Percentiles rank a stretch among this genome's conserved stretches.
phyloP scores from a whole-genome alignment of 2,329 filamentous ascomycete genomes.

The Pseudocercospora ulei region DNA sequence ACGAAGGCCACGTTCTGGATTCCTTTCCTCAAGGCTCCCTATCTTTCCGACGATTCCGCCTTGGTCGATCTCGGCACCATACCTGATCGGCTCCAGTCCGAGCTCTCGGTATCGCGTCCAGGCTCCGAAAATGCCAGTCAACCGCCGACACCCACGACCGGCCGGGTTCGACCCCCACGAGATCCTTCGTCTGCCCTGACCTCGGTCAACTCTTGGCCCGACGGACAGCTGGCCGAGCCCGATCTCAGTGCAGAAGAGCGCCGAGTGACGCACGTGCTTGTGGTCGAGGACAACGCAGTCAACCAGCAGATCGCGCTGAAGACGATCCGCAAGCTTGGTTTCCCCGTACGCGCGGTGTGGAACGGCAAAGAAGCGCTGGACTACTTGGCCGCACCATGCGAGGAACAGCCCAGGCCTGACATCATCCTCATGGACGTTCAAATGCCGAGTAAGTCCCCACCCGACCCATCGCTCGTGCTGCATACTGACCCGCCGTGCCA shows the following conservation, averaged over 20 bases:
- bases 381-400: slow-evolving; percentile 46
- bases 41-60: slow-evolving; percentile 40
- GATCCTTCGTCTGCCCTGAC: slow-evolving; percentile 18
- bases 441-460: slow-evolving; percentile 36
- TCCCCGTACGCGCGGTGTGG: slow-evolving; percentile 61
- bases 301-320: slow-evolving; percentile 65
- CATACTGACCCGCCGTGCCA: neutral
- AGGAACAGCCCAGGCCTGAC: slow-evolving; percentile 51
- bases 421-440: slow-evolving; percentile 52
- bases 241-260: slow-evolving; percentile 51
- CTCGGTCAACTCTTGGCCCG: slow-evolving; percentile 26
- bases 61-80: slow-evolving; percentile 55
- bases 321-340: slow-evolving; percentile 63
- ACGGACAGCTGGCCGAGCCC: slow-evolving; percentile 40
- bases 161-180: slow-evolving; percentile 18
- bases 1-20: slow-evolving; percentile 70
- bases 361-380: slow-evolving; percentile 71
- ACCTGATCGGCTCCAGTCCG: slow-evolving; percentile 54
- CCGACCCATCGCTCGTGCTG: neutral
- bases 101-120: slow-evolving; percentile 52
- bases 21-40: slow-evolving; percentile 62
- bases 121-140: slow-evolving; percentile 51
- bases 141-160: slow-evolving; percentile 34
- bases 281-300: slow-evolving; percentile 67
- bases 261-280: slow-evolving; percentile 56